Evolutionary conservation across 345 rosid genomes (phyloP), one percentile per base, ranked within the genome.

Genomic region (Ricinus communis): DNA sequence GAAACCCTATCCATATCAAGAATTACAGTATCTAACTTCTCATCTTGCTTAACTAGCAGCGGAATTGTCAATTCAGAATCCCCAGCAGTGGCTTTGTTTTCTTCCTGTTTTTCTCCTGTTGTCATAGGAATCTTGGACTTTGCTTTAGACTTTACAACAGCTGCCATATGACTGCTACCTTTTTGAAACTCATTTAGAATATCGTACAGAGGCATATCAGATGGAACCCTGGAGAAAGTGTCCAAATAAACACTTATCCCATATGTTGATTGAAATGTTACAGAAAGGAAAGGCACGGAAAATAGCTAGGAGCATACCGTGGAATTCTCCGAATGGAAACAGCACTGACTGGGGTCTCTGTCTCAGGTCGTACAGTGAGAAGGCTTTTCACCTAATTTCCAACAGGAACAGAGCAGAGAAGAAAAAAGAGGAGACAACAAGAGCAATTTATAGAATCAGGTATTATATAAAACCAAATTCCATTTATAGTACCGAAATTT

Each of bases 161-260:
- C 99, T 28, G 99, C 99, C 99, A 95, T 95, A 76, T 95, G 99
- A 82, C 99, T 95, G 84, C 99, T 95, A 16, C 99, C 99, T 82
- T 95, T 92, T 77, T 95, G 99, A 81, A 95, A 95, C 83, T 95
- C 99, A 25, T 95, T 95, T 68, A 95, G 80, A 69, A 95, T 95
- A 80, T 92, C 99, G 69, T 95, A 95, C 46, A 95, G 65, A 49
- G 99, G 99, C 97, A 95, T 95, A 84, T 95, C 91, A 65, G 91
- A 86, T 4, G 99, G 99, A 72, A 95, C 99, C 84, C 99, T 95
- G 86, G 66, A 58, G 30, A 76, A 74, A 43, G 63, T 33, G 47
- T 61, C 45, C 43, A 60, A 46, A 51, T 61, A 50, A 76, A 57
- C 49, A 65, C 31, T 57, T 54, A 66, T n/a, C n/a, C 46, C 36